These are phyloP conservation scores for Pestalotiopsis fici DNA, from an alignment of 2,329 filamentous ascomycete species.

Conservation along the genomic window DNA sequence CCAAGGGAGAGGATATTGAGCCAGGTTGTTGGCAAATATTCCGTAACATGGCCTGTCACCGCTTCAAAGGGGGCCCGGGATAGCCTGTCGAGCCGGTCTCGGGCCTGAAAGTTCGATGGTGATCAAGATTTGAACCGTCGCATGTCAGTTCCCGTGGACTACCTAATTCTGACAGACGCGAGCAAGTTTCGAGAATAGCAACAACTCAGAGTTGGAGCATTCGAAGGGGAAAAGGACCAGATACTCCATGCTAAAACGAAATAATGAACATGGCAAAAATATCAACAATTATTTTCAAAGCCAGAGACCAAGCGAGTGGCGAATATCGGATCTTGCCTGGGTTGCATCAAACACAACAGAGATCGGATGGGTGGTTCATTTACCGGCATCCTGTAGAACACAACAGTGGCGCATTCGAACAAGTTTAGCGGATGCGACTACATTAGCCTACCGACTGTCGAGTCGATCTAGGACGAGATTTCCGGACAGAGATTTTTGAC, in stretches of 20 bases:
- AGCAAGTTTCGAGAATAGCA: neutral
- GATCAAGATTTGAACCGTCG: neutral
- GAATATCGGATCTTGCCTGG: neutral
- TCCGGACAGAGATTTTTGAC: neutral
- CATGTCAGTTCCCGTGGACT: neutral
- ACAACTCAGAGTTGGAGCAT: neutral
- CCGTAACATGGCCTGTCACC: constrained; percentile 2
- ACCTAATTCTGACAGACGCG: neutral
- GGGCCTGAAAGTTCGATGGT: neutral
- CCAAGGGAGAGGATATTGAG: neutral
- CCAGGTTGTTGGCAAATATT: neutral
- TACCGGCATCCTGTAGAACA: neutral
- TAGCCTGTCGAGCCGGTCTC: constrained; percentile 6
- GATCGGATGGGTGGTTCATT: neutral
- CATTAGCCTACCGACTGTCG: neutral
- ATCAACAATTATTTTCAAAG: too few relatives aligned
- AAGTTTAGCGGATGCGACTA: neutral
- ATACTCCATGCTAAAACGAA: neutral
- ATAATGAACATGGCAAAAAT: too few relatives aligned
- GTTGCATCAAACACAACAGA: neutral
- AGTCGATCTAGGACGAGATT: neutral
- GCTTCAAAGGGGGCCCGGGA: neutral
- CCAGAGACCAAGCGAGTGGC: neutral
- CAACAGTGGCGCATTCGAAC: neutral
- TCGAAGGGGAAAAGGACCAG: neutral